Base-by-base conservation (phyloP, 192 early-diverging fungal species). In the Backusella tuberculispora region DNA sequence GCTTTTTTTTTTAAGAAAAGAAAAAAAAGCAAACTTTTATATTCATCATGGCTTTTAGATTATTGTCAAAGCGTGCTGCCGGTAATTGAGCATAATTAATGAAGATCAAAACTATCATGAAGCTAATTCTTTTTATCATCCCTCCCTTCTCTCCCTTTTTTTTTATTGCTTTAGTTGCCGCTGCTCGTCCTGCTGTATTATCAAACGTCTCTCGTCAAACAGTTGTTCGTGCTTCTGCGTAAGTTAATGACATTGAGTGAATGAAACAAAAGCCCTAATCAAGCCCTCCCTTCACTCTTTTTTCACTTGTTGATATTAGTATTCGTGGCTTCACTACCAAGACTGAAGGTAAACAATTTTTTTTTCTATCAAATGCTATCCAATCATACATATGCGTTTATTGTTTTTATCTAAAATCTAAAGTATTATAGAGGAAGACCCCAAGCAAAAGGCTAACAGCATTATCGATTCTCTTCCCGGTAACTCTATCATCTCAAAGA, bases 391-490 rank as follows among this genome's bases (percentile, higher is more conserved):
- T 38, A 46, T 44, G 26, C 29, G 15, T 74, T 74, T 38, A 64
- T 34, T 21, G 42, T 68, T 47, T 34, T 34, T 43, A 41, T 41
- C 21, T 34, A 60, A 21, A 42, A 21, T 41, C 21, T 41, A 67
- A 71, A 79, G 80, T 78, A 79, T 75, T 77, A 75, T 76, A 74
- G 82, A 84, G 64, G 87, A 34, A 34, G 2, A 90, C 13, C 93
- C 95, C 29, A 90, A 89, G 77, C 82, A 90, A 74, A 93, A 92
- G 85, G 96, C 96, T 64, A 84, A 89, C 84, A 93, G 92, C 85
- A 90, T 99, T 75, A 91, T 99, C 81, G 94, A 97, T 76, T 82
- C 93, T 41, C 93, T 98, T 76, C 97, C 97, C 67, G 97, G 97
- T 24, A 90, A 95, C 76, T 92, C 89, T 71, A 80, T 95, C 46